Conservation (phyloP, 805 yeast species). For the Pichia paraexigua region DNA sequence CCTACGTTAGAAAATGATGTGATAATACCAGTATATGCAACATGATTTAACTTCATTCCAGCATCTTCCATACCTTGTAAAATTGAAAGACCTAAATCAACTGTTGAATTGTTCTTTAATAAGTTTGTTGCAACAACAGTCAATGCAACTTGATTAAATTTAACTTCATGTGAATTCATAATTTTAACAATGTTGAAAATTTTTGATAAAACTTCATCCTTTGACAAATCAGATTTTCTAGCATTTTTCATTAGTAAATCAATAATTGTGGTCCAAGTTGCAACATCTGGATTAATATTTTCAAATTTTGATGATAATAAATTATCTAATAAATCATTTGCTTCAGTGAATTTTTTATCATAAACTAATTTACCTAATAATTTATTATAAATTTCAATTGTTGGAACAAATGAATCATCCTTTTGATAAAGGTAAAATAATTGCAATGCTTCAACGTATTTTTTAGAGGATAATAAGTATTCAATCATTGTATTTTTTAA, state of each 20-base stretch:
- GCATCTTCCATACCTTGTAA: slow-evolving; percentile 33
- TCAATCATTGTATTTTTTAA: slow-evolving; percentile 38
- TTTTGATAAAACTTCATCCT: slow-evolving; percentile 28
- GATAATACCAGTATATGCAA: slow-evolving; percentile 39
- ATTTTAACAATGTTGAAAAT: slow-evolving; percentile 25
- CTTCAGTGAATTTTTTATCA: slow-evolving; percentile 34
- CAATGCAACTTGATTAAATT: slow-evolving; percentile 37
- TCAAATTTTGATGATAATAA: slow-evolving; percentile 28
- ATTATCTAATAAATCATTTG: slow-evolving; percentile 40
- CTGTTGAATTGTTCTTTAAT: slow-evolving; percentile 37
- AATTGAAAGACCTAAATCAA: slow-evolving; percentile 44
- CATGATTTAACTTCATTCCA: slow-evolving; percentile 28
- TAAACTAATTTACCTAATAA: slow-evolving; percentile 38
- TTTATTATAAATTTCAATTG: slow-evolving; percentile 43
- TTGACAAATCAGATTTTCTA: slow-evolving; percentile 32
- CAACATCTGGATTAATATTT: slow-evolving; percentile 46
- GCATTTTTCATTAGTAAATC: slow-evolving; percentile 46
- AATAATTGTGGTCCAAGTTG: slow-evolving; percentile 54
- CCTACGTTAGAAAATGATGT: slow-evolving; percentile 40
- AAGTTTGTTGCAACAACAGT: slow-evolving; percentile 49
- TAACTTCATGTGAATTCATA: slow-evolving; percentile 32
- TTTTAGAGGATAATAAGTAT: slow-evolving; percentile 35
- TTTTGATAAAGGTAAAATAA: slow-evolving; percentile 20
- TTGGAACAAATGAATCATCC: slow-evolving; percentile 32
- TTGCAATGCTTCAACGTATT: slow-evolving; percentile 34